These are phyloP conservation scores for Mucor plumbeus DNA, from an alignment of 371 early-diverging fungal genomes.

Conservation along the genomic window DNA sequence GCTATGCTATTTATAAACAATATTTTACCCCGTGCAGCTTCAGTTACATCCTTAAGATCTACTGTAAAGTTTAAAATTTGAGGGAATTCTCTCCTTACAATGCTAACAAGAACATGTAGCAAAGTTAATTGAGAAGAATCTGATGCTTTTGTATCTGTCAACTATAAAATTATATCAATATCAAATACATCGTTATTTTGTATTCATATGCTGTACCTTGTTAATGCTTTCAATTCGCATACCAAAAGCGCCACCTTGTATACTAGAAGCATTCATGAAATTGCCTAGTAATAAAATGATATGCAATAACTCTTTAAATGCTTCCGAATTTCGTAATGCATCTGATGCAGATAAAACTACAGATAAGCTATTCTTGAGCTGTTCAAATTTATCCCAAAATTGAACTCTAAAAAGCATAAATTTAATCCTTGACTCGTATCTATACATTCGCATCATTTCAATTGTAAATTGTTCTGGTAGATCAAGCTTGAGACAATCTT, in stretches of 20 bases:
- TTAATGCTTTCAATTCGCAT: conserved; percentile 56
- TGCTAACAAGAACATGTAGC: conserved; percentile 52
- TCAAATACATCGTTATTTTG: background rate
- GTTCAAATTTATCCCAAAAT: conserved; percentile 58
- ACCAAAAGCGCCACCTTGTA: conserved; percentile 68
- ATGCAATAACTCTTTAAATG: conserved; percentile 49
- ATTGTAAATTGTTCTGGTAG: conserved; percentile 59
- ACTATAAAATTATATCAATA: conserved; percentile 23
- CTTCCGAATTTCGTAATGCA: conserved; percentile 43
- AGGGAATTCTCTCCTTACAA: conserved; percentile 57
- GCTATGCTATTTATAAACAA: background rate
- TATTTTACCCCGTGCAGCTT: conserved; percentile 47
- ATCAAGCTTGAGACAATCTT: conserved; percentile 47
- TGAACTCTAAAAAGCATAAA: conserved; percentile 54
- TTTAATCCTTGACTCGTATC: conserved; percentile 53
- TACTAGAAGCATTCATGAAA: conserved; percentile 62
- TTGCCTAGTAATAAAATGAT: conserved; percentile 64
- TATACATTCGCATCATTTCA: conserved; percentile 57
- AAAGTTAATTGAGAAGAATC: conserved; percentile 45
- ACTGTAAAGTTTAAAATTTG: conserved; percentile 41
- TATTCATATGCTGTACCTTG: conserved; percentile 39
- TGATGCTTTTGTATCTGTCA: conserved; percentile 59
- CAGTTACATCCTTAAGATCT: conserved; percentile 45
- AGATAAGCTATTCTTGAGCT: conserved; percentile 45
- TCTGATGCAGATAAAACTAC: conserved; percentile 51